phyloP scores from a whole-genome alignment of 2,329 filamentous ascomycete genomes.

The Camillea tinctor region DNA sequence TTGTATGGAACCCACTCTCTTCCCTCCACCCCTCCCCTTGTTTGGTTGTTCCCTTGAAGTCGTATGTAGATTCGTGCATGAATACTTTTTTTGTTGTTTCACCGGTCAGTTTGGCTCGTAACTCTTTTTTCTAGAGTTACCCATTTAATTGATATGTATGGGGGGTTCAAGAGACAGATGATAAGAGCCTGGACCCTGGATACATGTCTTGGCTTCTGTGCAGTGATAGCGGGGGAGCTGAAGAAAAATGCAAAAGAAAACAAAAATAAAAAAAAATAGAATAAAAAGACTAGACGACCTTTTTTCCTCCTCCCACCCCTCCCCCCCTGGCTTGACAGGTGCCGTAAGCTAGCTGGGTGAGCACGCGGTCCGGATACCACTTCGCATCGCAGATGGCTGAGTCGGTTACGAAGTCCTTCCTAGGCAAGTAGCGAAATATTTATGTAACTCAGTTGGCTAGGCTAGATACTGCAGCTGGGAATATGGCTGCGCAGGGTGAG shows the following conservation, averaged over 20 bases:
- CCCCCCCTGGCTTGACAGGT: not conserved
- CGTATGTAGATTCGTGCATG: not conserved
- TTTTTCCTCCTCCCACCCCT: too few relatives aligned
- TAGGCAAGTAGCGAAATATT: not conserved
- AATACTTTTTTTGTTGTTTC: not conserved
- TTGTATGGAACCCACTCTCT: too few relatives aligned
- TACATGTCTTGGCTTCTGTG: not conserved
- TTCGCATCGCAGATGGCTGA: not conserved
- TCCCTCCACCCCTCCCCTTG: too few relatives aligned
- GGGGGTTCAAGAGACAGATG: not conserved
- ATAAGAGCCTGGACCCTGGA: not conserved
- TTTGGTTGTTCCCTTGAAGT: too few relatives aligned
- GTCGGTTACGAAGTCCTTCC: not conserved
- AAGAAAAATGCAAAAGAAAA: too few relatives aligned
- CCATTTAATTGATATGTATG: not conserved
- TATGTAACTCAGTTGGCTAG: not conserved
- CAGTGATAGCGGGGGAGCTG: not conserved
- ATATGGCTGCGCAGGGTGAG: not conserved
- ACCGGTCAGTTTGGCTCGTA: not conserved
- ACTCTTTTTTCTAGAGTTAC: not conserved
- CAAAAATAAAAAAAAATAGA: too few relatives aligned
- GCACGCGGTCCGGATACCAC: not conserved
- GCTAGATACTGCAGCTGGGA: not conserved
- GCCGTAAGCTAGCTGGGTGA: not conserved
- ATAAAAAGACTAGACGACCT: too few relatives aligned